Evolutionary conservation across 225 moss, liverwort and hornwort species (phyloP).

Genomic region (Pseudoscleropodium purum): DNA sequence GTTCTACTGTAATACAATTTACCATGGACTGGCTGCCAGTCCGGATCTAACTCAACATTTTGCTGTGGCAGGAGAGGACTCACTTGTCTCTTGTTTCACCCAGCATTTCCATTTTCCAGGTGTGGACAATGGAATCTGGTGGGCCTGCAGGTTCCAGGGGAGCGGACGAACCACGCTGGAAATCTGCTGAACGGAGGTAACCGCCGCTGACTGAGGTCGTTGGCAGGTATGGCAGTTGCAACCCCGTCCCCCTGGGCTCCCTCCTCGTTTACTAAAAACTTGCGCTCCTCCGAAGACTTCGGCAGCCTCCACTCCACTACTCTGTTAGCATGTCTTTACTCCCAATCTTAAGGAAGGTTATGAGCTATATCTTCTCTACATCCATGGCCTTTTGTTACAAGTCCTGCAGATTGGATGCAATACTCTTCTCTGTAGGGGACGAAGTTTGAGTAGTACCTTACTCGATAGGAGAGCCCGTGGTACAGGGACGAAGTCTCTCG

Average conservation of each 20-base stretch:
- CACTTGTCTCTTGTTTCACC: not conserved
- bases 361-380: not conserved
- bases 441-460: not conserved
- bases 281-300: not conserved
- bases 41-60: not conserved
- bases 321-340: not conserved
- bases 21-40: not conserved
- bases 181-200: constrained; percentile 29
- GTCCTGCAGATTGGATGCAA: not conserved
- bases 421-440: not conserved
- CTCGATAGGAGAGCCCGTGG: not conserved
- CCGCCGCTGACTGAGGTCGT: constrained; percentile 24
- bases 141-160: constrained; percentile 2
- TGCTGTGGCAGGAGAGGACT: not conserved
- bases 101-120: not conserved
- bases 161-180: not conserved
- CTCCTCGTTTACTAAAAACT: not conserved
- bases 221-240: constrained; percentile 47
- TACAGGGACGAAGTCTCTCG: no score
- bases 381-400: not conserved
- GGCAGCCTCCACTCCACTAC: not conserved
- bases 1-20: not conserved
- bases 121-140: not conserved
- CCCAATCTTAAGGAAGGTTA: not conserved
- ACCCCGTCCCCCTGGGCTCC: not conserved